Evolutionary conservation across 1,284 basidiomycete species (phyloP).

Genomic region (Leucoagaricus sp.): DNA sequence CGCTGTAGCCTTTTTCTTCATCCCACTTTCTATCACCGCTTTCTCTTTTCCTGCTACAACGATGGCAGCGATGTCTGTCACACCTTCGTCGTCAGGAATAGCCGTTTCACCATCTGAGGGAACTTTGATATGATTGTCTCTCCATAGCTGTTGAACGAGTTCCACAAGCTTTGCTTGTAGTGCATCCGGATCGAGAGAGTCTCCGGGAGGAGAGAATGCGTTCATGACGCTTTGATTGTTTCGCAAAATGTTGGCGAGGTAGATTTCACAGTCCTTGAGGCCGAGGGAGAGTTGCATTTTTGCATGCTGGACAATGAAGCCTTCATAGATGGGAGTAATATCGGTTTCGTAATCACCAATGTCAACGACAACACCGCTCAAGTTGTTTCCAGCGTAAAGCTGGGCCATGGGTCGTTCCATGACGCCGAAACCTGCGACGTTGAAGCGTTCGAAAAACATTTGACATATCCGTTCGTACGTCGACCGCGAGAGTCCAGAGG

Average conservation of each 20-base stretch:
- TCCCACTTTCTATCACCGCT: conserved; percentile 77
- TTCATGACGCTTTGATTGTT: conserved; percentile 66
- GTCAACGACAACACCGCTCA: conserved; percentile 85
- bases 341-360: conserved; percentile 79
- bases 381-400: conserved; percentile 79
- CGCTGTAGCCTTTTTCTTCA: conserved; percentile 75
- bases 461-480: conserved; percentile 80
- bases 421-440: conserved; percentile 83
- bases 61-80: conserved; percentile 83
- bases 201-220: conserved; percentile 57
- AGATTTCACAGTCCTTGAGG: conserved; percentile 71
- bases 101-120: conserved; percentile 72
- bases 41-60: conserved; percentile 81
- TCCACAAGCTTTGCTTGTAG: conserved; percentile 54
- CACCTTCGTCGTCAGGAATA: conserved; percentile 78
- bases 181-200: conserved; percentile 44
- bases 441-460: conserved; percentile 95
- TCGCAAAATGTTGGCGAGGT: conserved; percentile 73
- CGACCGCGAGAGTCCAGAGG: conserved; percentile 70
- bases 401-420: conserved; percentile 86
- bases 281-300: conserved; percentile 69
- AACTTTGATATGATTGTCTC: conserved; percentile 64
- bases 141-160: conserved; percentile 61
- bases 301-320: conserved; percentile 63
- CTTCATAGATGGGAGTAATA: conserved; percentile 82